These are phyloP conservation scores for Orbilia ellipsospora DNA, from an alignment of 2,329 filamentous ascomycete genomes.

Conservation along the genomic window DNA sequence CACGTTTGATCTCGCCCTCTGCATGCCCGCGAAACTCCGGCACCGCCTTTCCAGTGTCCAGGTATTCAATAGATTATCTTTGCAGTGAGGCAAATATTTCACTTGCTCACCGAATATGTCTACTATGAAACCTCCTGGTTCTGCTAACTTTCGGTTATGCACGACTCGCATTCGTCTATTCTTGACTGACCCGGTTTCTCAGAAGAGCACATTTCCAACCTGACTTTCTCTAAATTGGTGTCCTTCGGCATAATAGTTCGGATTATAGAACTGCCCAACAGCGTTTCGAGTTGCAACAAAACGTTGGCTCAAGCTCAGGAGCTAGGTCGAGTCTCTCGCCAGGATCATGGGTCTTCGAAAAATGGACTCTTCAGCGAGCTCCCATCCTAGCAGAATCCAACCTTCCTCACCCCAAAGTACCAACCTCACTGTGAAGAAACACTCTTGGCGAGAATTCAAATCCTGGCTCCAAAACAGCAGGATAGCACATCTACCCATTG, in stretches of 20 bases:
- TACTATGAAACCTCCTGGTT: slow-evolving; percentile 2
- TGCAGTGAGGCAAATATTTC: slow-evolving; percentile 24
- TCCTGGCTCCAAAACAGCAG: too few relatives aligned
- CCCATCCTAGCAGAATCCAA: too few relatives aligned
- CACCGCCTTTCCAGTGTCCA: too few relatives aligned
- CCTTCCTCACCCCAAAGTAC: too few relatives aligned
- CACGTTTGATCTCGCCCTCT: background rate
- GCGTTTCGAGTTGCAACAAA: background rate
- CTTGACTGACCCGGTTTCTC: slow-evolving; percentile 28
- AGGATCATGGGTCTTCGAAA: slow-evolving; percentile 36
- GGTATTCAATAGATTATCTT: too few relatives aligned
- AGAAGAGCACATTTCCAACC: background rate
- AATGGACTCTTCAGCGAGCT: background rate
- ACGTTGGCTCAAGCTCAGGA: background rate
- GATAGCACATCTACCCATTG: too few relatives aligned
- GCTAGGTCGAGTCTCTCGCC: background rate
- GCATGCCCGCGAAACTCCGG: too few relatives aligned
- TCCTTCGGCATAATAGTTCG: slow-evolving; percentile 49
- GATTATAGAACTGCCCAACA: slow-evolving; percentile 36
- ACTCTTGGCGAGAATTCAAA: too few relatives aligned
- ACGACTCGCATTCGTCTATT: slow-evolving; percentile 45
- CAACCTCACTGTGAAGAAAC: too few relatives aligned
- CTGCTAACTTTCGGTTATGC: slow-evolving; percentile 42
- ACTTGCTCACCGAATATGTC: background rate
- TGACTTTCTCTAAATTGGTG: background rate